Evolutionary conservation across 1,284 basidiomycete genomes (phyloP).

Genomic region (Pyrrhoderma lamaoense): DNA sequence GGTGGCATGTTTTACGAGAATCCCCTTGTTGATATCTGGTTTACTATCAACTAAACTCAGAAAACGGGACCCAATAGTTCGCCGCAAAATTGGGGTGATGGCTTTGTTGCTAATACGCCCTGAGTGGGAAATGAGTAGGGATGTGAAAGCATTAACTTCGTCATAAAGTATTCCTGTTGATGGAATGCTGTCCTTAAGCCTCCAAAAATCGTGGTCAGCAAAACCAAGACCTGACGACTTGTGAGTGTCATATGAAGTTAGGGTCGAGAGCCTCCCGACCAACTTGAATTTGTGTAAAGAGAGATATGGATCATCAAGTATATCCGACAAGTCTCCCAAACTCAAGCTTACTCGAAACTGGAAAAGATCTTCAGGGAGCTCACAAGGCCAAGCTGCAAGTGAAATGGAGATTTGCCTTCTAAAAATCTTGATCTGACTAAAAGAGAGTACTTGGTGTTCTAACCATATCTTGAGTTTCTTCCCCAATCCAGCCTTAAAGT

Average conservation of each 20-base stretch:
- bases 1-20: slow-evolving; percentile 40
- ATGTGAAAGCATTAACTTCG: slow-evolving; percentile 70
- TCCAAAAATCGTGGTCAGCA: slow-evolving; percentile 67
- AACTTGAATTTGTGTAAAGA: slow-evolving; percentile 68
- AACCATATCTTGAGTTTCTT: slow-evolving; percentile 53
- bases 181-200: slow-evolving; percentile 69
- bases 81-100: slow-evolving; percentile 40
- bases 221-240: slow-evolving; percentile 39
- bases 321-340: slow-evolving; percentile 39
- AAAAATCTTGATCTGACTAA: slow-evolving; percentile 36
- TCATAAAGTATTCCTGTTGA: slow-evolving; percentile 43
- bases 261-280: slow-evolving; percentile 52
- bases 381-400: slow-evolving; percentile 66
- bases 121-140: slow-evolving; percentile 52
- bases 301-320: slow-evolving; percentile 49
- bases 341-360: slow-evolving; percentile 39
- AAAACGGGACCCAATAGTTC: slow-evolving; percentile 31
- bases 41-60: slow-evolving; percentile 21
- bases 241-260: slow-evolving; percentile 27
- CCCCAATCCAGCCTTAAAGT: slow-evolving; percentile 33
- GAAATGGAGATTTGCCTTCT: slow-evolving; percentile 44
- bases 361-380: slow-evolving; percentile 40
- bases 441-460: slow-evolving; percentile 41
- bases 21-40: slow-evolving; percentile 7
- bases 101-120: slow-evolving; percentile 55